Evolutionary conservation across 2,329 filamentous ascomycete species (phyloP), one percentile per base, ranked within the genome.

Genomic region (Pseudogymnoascus sp.): DNA sequence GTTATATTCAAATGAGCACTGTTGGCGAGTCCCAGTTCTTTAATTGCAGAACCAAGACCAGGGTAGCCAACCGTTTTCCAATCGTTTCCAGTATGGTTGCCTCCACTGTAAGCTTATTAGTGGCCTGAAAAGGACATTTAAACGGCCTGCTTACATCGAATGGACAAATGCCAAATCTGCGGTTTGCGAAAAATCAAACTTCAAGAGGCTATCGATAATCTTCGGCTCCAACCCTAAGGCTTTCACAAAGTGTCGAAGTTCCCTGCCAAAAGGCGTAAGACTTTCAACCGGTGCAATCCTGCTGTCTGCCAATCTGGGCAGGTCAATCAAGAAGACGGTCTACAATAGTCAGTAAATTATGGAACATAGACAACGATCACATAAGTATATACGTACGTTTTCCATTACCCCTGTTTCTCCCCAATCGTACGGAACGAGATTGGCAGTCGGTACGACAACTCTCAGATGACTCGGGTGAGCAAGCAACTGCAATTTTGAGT

Each of bases 401-500:
- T 97, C 92, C 86, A 96, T 89, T 2, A 86, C 76, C 1, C 63
- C 63, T 25, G 80, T 82, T 72, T 95, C 91, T 8, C 92, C 93
- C 92, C 94, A 97, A 71, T 99, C 93, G 69, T 90, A 91, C 6
- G 84, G 80, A 10, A 89, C 86, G 58, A 97, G 78, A 69, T 99
- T 99, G 1, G 92, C 94, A 3, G 88, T 93, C 0, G 94, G 92
- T 1, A 97, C 79, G 1, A 89, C 93, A 48, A 99, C 80, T 5
- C 94, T 85, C 13, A 97, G 75, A 72, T 92, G 86, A 1, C 76
- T 76, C 0, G 82, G 76, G 68, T 91, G 90, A 68, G 92, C 93
- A n/a, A 97, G 80, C 1, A 97, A 76, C 82, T 96, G 92, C 44
- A 97, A 79, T 72, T 99, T 97, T 59, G 91, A 96, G 74, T 97